phyloP scores from a whole-genome alignment of 495 filamentous ascomycete species.

The Xylaria acuta region DNA sequence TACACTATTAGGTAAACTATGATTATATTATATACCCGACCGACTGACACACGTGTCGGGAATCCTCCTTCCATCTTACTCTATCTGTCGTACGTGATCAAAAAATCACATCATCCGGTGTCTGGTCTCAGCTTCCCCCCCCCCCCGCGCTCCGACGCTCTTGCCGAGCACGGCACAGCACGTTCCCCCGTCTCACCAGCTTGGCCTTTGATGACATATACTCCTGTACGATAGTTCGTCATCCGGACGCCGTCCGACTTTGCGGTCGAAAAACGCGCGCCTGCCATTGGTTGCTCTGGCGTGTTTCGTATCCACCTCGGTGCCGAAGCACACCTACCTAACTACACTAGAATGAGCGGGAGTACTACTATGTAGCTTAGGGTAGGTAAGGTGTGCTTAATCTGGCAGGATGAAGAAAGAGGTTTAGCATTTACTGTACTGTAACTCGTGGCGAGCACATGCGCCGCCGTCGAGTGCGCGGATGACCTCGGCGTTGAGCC shows the following conservation, averaged over 20 bases:
- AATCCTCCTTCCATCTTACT: background rate
- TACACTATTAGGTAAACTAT: background rate
- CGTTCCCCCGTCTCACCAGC: background rate
- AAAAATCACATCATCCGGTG: no score
- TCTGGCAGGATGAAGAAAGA: no score
- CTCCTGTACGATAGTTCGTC: background rate
- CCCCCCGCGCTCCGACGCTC: background rate
- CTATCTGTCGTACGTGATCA: no score
- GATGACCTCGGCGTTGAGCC: no score
- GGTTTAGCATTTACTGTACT: no score
- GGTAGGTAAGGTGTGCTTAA: no score
- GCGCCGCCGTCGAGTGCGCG: no score
- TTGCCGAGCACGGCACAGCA: background rate
- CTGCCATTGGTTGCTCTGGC: background rate
- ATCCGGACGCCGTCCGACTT: background rate
- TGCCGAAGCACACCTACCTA: no score
- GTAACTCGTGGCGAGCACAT: no score
- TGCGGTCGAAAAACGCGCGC: background rate
- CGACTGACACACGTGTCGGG: background rate
- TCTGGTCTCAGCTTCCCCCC: background rate
- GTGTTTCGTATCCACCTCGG: conserved; percentile 3
- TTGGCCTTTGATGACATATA: conserved; percentile 9
- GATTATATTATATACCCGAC: background rate
- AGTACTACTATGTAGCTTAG: no score
- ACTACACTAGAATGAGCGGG: no score